These are phyloP conservation scores for Styphnolobium japonicum DNA, from an alignment of 306 rosid species.

Conservation along the genomic window DNA sequence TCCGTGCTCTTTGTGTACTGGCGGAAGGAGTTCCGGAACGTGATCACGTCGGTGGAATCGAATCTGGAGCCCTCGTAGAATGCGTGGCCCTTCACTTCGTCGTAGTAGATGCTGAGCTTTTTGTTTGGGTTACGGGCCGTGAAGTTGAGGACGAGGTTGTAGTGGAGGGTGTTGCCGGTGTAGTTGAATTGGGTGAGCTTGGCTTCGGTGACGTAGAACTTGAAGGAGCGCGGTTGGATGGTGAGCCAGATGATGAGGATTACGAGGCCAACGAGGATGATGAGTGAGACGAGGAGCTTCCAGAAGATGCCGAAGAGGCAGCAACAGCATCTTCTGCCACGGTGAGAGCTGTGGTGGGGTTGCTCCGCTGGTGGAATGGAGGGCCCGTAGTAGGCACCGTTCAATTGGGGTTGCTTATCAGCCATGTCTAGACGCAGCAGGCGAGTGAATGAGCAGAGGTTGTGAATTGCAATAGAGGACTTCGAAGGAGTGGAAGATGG, in stretches of 20 bases:
- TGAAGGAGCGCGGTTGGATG: conserved; percentile 47
- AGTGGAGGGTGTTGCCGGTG: conserved; percentile 23
- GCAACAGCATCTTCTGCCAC: conserved; percentile 4
- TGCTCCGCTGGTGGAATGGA: background rate
- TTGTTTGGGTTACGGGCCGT: conserved; percentile 40
- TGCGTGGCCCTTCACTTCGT: conserved; percentile 8
- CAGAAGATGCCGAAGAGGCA: conserved; percentile 45
- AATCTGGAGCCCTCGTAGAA: conserved; percentile 24
- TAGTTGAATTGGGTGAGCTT: conserved; percentile 47
- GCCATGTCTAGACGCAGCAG: background rate
- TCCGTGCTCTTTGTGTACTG: conserved; percentile 28
- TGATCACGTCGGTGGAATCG: background rate
- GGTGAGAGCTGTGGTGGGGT: no score
- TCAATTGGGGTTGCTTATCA: background rate
- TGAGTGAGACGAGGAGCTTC: conserved; percentile 31
- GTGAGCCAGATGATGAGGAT: conserved; percentile 49
- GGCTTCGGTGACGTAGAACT: conserved; percentile 52
- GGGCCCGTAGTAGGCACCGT: background rate
- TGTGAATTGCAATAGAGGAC: background rate
- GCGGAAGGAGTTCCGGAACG: background rate
- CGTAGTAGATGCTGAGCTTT: conserved; percentile 32
- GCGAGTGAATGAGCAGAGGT: background rate
- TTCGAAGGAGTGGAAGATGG: background rate
- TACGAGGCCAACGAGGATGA: conserved; percentile 30
- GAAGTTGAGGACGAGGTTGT: conserved; percentile 33